phyloP scores from a whole-genome alignment of 2,329 filamentous ascomycete species.

The Teratosphaeria pseudoeucalypti region DNA sequence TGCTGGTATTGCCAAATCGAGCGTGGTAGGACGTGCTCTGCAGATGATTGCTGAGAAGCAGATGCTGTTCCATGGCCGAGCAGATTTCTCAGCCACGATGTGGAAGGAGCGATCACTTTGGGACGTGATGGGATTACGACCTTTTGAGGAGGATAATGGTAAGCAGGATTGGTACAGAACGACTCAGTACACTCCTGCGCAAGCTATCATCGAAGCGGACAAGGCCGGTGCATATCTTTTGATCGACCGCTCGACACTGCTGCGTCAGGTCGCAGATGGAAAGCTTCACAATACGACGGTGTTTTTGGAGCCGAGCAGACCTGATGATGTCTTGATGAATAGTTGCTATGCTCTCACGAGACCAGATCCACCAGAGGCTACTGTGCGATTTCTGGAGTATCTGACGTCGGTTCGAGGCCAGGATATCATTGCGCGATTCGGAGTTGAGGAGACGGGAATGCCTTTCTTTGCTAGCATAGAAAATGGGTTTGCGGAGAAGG shows the following conservation, averaged over 20 bases:
- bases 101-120: constrained; percentile 9
- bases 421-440: neutral
- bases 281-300: neutral
- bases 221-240: constrained; percentile 11
- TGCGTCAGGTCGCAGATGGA: neutral
- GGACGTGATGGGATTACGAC: neutral
- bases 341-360: neutral
- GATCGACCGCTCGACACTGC: constrained; percentile 12
- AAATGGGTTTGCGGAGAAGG: neutral
- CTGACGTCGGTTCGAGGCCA: neutral
- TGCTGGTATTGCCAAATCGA: neutral
- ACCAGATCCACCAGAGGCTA: neutral
- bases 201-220: constrained; percentile 13
- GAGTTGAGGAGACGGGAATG: neutral
- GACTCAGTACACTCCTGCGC: constrained; percentile 10
- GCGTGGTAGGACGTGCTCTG: neutral
- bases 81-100: constrained; percentile 16
- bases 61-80: constrained; percentile 11
- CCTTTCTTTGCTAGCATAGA: neutral
- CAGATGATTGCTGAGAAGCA: neutral
- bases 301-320: neutral
- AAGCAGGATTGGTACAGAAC: constrained; percentile 8
- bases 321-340: neutral
- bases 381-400: neutral
- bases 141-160: constrained; percentile 5